These are phyloP conservation scores for Acarospora socialis DNA, from an alignment of 2,329 filamentous ascomycete genomes.

Conservation along the genomic window DNA sequence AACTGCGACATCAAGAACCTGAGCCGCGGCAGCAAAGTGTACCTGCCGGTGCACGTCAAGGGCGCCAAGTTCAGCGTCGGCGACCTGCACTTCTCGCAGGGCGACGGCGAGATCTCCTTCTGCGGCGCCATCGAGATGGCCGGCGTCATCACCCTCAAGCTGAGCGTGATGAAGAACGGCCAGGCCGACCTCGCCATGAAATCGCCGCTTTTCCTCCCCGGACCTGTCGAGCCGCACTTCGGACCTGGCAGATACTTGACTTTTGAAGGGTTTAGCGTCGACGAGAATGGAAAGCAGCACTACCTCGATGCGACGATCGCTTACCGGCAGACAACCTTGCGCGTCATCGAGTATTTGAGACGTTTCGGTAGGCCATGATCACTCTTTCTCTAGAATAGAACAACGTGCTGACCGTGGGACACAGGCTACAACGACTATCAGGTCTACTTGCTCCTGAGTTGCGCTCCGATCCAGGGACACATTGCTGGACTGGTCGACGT, in stretches of 20 bases:
- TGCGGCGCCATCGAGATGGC: conserved; percentile 91
- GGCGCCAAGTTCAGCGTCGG: conserved; percentile 86
- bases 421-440: conserved; percentile 54
- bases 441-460: conserved; percentile 71
- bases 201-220: conserved; percentile 71
- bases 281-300: conserved; percentile 77
- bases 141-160: conserved; percentile 78
- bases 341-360: conserved; percentile 65
- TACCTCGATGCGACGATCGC: conserved; percentile 77
- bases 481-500: conserved; percentile 75
- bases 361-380: conserved; percentile 43
- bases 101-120: conserved; percentile 82
- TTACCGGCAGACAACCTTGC: conserved; percentile 66
- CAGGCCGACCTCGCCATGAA: conserved; percentile 62
- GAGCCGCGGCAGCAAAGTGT: conserved; percentile 64
- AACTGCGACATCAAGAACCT: conserved; percentile 90
- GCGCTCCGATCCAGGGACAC: conserved; percentile 76
- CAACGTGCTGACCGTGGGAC: conserved; percentile 1
- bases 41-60: conserved; percentile 70
- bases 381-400: background rate
- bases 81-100: conserved; percentile 71
- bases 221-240: conserved; percentile 78
- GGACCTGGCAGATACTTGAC: conserved; percentile 69
- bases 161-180: conserved; percentile 72
- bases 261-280: conserved; percentile 83